Conservation (phyloP, 306 rosid genomes). For the Senna tora region DNA sequence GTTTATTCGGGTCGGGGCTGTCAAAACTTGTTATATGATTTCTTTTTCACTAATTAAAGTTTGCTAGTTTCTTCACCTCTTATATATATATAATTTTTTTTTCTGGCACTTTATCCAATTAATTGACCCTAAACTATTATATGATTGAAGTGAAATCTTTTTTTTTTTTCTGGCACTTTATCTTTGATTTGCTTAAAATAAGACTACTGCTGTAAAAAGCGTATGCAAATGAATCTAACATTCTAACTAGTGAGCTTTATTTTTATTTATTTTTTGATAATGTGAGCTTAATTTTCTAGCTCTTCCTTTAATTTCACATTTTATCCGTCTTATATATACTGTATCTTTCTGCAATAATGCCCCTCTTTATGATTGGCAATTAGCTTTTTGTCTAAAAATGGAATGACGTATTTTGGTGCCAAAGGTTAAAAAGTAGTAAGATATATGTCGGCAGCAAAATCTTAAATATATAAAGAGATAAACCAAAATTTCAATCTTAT, state of each 20-base stretch:
- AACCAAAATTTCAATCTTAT: background rate
- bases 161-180: too few relatives aligned
- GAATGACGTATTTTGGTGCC: slow-evolving; percentile 8
- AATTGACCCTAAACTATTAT: too few relatives aligned
- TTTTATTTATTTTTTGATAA: too few relatives aligned
- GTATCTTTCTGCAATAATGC: background rate
- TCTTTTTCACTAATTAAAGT: background rate
- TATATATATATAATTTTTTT: too few relatives aligned
- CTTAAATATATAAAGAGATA: background rate
- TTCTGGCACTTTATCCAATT: too few relatives aligned
- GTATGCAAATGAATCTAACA: slow-evolving; percentile 1
- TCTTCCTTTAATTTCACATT: background rate
- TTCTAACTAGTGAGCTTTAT: slow-evolving; percentile 18
- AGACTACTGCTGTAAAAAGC: background rate
- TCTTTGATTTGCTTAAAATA: background rate
- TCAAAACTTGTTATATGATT: background rate
- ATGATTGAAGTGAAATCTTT: too few relatives aligned
- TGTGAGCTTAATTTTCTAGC: background rate
- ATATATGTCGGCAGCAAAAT: slow-evolving; percentile 27
- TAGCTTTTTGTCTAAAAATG: background rate
- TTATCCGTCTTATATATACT: background rate
- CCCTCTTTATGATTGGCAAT: background rate
- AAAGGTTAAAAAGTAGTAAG: background rate
- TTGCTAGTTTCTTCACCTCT: too few relatives aligned
- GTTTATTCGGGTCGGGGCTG: too few relatives aligned